Evolutionary conservation across 208 protist genomes (phyloP).

Genomic region (Porcisia deanei): DNA sequence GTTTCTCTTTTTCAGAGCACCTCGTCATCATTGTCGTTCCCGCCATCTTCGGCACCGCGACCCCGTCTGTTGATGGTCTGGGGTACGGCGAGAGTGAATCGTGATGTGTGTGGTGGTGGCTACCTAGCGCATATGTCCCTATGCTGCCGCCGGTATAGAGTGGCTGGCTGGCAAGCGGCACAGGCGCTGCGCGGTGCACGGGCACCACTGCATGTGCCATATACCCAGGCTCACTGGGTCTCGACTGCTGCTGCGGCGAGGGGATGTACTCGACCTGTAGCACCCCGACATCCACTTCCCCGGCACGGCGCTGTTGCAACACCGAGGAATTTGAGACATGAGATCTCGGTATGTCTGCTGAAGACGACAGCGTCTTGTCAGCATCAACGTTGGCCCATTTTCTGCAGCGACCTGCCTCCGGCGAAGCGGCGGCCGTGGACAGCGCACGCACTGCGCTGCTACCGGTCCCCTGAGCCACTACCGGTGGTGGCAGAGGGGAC

Average conservation of each 20-base stretch:
- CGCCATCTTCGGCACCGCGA: not conserved
- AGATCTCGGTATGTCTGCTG: not conserved
- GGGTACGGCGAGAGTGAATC: not conserved
- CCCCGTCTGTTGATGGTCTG: not conserved
- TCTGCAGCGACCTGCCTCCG: not conserved
- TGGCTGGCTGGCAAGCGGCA: slow-evolving; percentile 6
- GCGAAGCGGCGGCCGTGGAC: not conserved
- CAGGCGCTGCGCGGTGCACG: slow-evolving; percentile 11
- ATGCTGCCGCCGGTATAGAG: not conserved
- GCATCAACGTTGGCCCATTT: not conserved
- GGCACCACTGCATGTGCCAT: not conserved
- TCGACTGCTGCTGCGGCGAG: slow-evolving; percentile 2
- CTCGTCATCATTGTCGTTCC: not conserved
- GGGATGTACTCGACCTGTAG: slow-evolving; percentile 11
- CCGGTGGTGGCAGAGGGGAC: not conserved
- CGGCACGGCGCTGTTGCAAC: not conserved
- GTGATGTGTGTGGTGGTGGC: slow-evolving; percentile 5
- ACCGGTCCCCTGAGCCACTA: slow-evolving; percentile 22
- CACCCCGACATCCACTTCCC: not conserved
- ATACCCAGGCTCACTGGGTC: not conserved
- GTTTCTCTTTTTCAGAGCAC: slow-evolving; percentile 15
- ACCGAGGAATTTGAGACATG: not conserved
- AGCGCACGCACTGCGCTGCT: slow-evolving; percentile 23
- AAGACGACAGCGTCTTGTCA: not conserved
- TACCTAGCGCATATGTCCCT: not conserved